phyloP scores from a whole-genome alignment of 345 rosid species.

The Rubroshorea leprosula region DNA sequence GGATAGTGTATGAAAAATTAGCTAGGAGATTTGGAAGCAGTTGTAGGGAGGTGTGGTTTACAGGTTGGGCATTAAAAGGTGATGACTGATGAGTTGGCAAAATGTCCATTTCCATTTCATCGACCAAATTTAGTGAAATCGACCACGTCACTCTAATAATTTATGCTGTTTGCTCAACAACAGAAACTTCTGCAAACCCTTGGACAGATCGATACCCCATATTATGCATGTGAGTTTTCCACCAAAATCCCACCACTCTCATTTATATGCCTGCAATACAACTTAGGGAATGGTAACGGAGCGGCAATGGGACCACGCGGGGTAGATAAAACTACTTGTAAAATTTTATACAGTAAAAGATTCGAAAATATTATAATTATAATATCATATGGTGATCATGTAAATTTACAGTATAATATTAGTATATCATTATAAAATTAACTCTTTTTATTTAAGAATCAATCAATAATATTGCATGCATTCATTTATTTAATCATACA shows the following conservation, averaged over 20 bases:
- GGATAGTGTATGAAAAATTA: no score
- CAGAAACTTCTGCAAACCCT: not conserved
- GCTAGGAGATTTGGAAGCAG: not conserved
- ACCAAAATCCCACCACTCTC: constrained; percentile 7
- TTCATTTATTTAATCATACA: no score
- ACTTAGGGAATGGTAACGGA: no score
- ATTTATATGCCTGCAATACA: not conserved
- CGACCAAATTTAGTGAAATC: constrained; percentile 22
- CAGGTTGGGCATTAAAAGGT: constrained; percentile 16
- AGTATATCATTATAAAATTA: no score
- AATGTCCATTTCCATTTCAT: not conserved
- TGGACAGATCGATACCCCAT: not conserved
- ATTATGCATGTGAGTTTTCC: constrained; percentile 29
- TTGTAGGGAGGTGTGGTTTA: constrained; percentile 15
- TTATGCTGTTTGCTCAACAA: constrained; percentile 20
- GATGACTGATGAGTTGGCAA: not conserved
- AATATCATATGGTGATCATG: no score
- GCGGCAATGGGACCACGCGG: no score
- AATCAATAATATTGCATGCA: no score
- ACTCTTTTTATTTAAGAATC: no score
- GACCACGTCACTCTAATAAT: constrained; percentile 23
- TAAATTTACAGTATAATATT: no score
- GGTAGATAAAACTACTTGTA: no score
- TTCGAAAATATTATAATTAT: no score
- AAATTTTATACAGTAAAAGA: no score